Base-by-base conservation (phyloP, 2,329 filamentous ascomycete genomes). In the Gremmenia infestans region DNA sequence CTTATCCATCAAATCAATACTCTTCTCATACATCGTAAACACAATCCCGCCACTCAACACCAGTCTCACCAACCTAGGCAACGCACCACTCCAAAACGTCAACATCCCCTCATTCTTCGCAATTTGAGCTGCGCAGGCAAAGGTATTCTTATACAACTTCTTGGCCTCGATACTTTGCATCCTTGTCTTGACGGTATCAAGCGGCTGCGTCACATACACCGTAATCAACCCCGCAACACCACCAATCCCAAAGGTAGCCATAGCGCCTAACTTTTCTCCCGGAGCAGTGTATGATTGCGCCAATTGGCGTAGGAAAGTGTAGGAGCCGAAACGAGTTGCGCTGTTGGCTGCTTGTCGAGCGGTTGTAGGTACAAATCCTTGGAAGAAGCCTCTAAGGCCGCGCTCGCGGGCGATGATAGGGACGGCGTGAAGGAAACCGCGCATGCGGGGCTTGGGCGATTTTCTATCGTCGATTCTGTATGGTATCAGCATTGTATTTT, bases 11-110 rank as follows among this genome's bases (percentile, higher is more conserved):
- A 91, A 67, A 52, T 97, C 93, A 78, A 97, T 97, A 57, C 87
- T 89, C 81, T 97, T 97, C 77, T 97, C 93, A 71, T 97, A 94
- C 86, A 97, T 95, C 22, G 94, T 95, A 70, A 99, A 99, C 42
- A 99, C 94, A 68, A 99, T 96, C 17, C 94, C 94, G 54, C 94
- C 94, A 68, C 91, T 97, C 72, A 97, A 73, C 43, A 97, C 88
- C 64, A 99, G 72, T 55, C 94, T 80, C 23, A 85, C 93, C 67
- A 99, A 73, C 53, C 94, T 80, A 1, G 94, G 94, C 64, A 97
- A 69, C 22, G 94, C 93, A 25, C 94, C 94, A 64, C 89, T 93
- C 94, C 94, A 99, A 63, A 97, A 89, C 0, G 92, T 96, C 42
- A 93, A 71, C 12, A 97, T 54, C 2, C 94, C 93, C 74, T 99